These are phyloP conservation scores for Chlorencoelia australis DNA, from an alignment of 2,329 filamentous ascomycete genomes.

Conservation along the genomic window DNA sequence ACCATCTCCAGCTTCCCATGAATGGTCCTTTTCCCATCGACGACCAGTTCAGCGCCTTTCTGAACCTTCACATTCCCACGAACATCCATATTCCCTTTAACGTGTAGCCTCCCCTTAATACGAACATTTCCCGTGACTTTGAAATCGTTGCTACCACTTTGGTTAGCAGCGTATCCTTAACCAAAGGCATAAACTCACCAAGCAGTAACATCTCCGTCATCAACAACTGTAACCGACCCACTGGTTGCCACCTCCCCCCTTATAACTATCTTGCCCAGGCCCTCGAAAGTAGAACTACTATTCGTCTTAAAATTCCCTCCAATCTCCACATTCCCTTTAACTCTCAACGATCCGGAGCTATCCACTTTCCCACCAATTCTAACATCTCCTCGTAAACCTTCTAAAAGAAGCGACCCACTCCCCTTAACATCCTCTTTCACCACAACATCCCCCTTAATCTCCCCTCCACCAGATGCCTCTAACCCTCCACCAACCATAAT, in stretches of 20 bases:
- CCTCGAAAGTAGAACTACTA: no score
- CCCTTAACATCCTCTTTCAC: conserved; percentile 10
- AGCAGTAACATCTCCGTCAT: conserved; percentile 14
- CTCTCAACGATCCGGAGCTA: background rate
- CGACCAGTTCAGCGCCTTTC: conserved; percentile 12
- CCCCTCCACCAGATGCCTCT: conserved; percentile 10
- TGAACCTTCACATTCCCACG: conserved; percentile 12
- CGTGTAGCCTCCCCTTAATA: conserved; percentile 14
- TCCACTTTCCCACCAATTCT: conserved; percentile 12
- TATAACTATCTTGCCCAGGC: no score
- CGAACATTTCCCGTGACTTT: conserved; percentile 8
- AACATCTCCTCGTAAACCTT: conserved; percentile 3
- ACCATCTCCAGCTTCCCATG: conserved; percentile 16
- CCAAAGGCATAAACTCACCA: conserved; percentile 7
- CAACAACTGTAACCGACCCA: no score
- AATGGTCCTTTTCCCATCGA: conserved; percentile 19
- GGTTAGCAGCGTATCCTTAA: background rate
- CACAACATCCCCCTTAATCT: conserved; percentile 10
- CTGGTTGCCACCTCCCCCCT: no score
- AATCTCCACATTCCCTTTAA: conserved; percentile 2
- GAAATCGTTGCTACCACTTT: conserved; percentile 9
- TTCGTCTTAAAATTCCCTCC: no score
- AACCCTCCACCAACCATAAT: conserved; percentile 9
- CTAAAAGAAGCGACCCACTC: conserved; percentile 12
- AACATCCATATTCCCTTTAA: conserved; percentile 17